Base-by-base conservation (phyloP, 1,284 basidiomycete species). In the Heterobasidion parviporum region DNA sequence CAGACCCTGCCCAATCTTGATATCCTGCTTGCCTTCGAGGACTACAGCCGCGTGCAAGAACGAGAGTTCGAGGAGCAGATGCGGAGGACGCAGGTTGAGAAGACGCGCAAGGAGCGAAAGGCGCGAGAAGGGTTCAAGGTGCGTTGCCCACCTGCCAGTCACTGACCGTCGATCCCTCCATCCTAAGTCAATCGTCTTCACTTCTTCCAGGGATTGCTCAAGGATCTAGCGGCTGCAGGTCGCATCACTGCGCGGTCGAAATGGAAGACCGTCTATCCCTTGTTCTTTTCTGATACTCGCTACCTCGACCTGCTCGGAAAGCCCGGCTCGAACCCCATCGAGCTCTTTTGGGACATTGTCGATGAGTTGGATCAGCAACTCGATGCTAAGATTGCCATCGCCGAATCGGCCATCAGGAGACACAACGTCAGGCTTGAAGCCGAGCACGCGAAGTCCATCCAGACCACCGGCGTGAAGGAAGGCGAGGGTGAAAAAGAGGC, bases 301-400 rank as follows among this genome's bases (percentile, higher is more conserved):
- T 97, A 98, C 71, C 74, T 85, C 35, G 78, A 82, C 57, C 82
- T 98, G 67, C 82, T 98, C 6, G 95, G 94, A 1, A 89, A 90
- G 65, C 89, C 92, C 4, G 97, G 97, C 14, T 96, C 92, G 2
- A 93, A 89, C 60, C 94, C 96, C 1, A 78, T 99, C 45, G 96
- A 99, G 62, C 79, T 99, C 9, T 99, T 98, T 73, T 98, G 93
- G 92, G 96, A 99, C 68, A 69, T 81, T 5, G 87, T 98, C 45
- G 96, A 99, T 70, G 79, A 79, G 44, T 78, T 98, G 3, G 92
- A 94, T 63, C 87, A 93, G 64, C 81, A 86, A 61, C 79, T 97
- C 10, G 94, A 96, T 60, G 78, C 78, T 26, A 89, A 90, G 63
- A 84, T 91, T 26, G 75, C 74, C 8, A 59, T 79, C 9, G 81